Evolutionary conservation across 1,284 basidiomycete genomes (phyloP), one percentile per base, ranked within the genome.

Genomic region (Ceratobasidium papillatum): DNA sequence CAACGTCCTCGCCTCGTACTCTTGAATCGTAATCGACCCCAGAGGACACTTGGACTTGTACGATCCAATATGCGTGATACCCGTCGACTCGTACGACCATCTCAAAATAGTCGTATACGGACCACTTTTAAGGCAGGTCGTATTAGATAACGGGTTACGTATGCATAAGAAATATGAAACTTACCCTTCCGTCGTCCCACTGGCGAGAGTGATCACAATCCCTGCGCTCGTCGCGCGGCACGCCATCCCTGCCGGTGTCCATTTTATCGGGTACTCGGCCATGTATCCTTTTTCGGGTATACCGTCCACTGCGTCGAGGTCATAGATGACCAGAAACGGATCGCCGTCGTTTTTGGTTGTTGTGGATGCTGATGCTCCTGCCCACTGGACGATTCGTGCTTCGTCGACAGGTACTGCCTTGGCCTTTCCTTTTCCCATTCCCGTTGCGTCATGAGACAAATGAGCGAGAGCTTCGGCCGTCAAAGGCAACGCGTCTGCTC

Each of bases 311-410:
- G 22, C 51, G 9, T 68, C 65, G 14, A 68, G 51, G 25, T 68
- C 65, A 51, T 68, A 56, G 22, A 68, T n/a, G 51, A 68, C 49
- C 51, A 68, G 27, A 56, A 56, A 68, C 49, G 51, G 12, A 11
- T 51, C 65, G 1, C 49, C 65, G 25, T 59, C 56, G 3, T 30
- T 22, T 30, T 59, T 59, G 56, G 56, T 11, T 27, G 51, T 27
- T 27, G 51, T 19, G 9, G 45, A 4, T 11, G 22, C 51, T 7
- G 51, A 25, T 4, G 4, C 19, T 8, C 19, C 51, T 27, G 22
- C 51, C 51, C 25, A 27, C 51, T 54, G 51, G 2, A 17, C 51
- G 4, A 54, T 4, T 9, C 51, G 51, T 7, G 4, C 51, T 22
- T 30, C 51, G 51, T 54, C 51, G 2, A 54, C 17, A 2, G 51